phyloP scores from a whole-genome alignment of 2,329 filamentous ascomycete species.

The Ustilaginoidea virens region DNA sequence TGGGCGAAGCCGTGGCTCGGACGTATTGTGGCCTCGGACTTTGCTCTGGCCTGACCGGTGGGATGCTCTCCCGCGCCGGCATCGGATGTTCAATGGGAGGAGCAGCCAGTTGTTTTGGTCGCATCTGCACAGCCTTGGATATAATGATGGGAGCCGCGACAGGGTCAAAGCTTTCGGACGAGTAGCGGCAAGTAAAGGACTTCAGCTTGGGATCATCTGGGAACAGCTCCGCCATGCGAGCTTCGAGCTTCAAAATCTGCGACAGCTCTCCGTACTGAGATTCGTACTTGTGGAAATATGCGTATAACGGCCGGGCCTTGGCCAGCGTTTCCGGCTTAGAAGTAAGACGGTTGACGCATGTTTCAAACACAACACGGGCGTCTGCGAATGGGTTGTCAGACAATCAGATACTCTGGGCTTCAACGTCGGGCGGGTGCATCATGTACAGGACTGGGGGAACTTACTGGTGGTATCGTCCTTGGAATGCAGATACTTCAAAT shows the following conservation, averaged over 20 bases:
- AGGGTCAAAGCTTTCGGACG: constrained; percentile 60
- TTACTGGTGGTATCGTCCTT: constrained; percentile 88
- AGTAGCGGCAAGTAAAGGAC: constrained; percentile 64
- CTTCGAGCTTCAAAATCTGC: constrained; percentile 81
- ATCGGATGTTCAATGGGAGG: constrained; percentile 36
- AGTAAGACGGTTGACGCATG: constrained; percentile 69
- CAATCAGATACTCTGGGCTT: neutral
- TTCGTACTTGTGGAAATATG: constrained; percentile 91
- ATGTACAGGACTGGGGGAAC: constrained; percentile 16
- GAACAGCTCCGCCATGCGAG: constrained; percentile 86
- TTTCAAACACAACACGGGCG: constrained; percentile 91
- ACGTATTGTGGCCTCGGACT: constrained; percentile 34
- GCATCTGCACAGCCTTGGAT: constrained; percentile 64
- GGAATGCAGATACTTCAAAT: constrained; percentile 84
- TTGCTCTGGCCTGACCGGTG: constrained; percentile 18
- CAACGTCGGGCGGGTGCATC: neutral
- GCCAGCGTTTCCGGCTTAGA: constrained; percentile 57
- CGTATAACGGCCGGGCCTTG: constrained; percentile 73
- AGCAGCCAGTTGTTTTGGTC: constrained; percentile 41
- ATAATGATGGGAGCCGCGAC: constrained; percentile 69
- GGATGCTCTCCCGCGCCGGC: constrained; percentile 30
- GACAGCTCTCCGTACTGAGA: constrained; percentile 84
- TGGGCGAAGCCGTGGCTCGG: constrained; percentile 37
- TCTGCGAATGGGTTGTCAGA: constrained; percentile 35
- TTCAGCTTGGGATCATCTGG: constrained; percentile 67